These are phyloP conservation scores for Arthroderma uncinatum DNA, from an alignment of 2,329 filamentous ascomycete genomes.

Conservation along the genomic window DNA sequence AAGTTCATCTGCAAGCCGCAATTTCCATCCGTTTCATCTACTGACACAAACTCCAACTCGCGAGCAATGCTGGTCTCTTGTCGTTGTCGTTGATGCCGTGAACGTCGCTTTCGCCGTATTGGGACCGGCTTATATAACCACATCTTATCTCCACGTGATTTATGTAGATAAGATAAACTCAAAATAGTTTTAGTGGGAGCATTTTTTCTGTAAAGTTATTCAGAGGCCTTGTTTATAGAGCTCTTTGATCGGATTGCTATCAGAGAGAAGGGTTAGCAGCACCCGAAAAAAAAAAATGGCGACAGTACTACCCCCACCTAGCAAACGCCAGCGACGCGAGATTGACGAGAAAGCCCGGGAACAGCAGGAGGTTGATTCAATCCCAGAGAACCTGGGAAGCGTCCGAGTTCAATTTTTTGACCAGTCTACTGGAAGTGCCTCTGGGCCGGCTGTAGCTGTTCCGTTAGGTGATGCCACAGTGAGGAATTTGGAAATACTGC, in stretches of 20 bases:
- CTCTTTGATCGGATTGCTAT: background rate
- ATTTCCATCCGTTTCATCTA: no score
- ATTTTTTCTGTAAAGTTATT: background rate
- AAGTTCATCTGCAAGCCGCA: no score
- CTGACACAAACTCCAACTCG: no score
- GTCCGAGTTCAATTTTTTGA: constrained; percentile 83
- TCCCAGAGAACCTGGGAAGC: constrained; percentile 59
- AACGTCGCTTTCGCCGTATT: no score
- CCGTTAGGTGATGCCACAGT: constrained; percentile 75
- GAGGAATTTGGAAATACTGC: constrained; percentile 74
- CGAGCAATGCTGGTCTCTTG: no score
- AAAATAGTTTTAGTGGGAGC: background rate
- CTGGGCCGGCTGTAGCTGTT: constrained; percentile 60
- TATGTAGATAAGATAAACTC: background rate
- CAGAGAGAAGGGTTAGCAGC: background rate
- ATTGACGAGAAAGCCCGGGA: constrained; percentile 57
- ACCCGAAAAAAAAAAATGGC: constrained; percentile 47
- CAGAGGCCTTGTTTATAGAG: background rate
- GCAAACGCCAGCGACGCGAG: constrained; percentile 74
- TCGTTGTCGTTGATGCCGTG: background rate
- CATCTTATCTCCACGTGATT: background rate
- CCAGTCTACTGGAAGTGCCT: constrained; percentile 57
- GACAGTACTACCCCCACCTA: constrained; percentile 70
- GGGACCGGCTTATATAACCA: no score
- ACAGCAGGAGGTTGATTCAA: constrained; percentile 61